Evolutionary conservation across 2,329 filamentous ascomycete species (phyloP), one percentile per base, ranked within the genome.

Genomic region (Claviceps maximensis): DNA sequence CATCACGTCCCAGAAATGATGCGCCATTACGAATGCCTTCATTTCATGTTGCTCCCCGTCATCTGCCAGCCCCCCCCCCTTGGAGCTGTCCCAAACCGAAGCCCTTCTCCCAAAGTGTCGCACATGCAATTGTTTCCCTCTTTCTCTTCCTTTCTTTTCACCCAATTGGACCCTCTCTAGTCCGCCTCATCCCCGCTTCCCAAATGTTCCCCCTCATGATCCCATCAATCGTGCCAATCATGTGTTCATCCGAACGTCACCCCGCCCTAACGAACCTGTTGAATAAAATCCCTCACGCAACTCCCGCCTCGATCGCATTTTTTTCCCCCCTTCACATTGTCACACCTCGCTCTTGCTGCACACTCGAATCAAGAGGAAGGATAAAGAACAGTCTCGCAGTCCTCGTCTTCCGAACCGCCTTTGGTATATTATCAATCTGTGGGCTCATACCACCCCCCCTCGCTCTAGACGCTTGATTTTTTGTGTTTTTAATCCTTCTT

Each of bases 211-310:
- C 41, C 41, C 41, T 21, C 41, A 44, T 21, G 41, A 44, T 7
- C 10, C 19, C 41, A 44, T 7, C 10, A 19, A 15, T 12, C 10
- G 23, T 48, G 31, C 46, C 46, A 48, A 36, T 48, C 46, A 48
- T 19, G n/a, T 48, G 21, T 48, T 29, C 31, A 48, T 48, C 46
- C 46, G 46, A 19, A 33, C 42, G 21, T 8, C 46, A 33, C 46
- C 45, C 45, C 45, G 47, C 53, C 49, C 17, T 31, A 15, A 21
- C 15, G 42, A 44, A 4, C 7, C n/a, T n/a, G n/a, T n/a, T 27
- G 33, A 7, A 44, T 51, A 49, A 54, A 51, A 52, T 27, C 53
- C 53, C 53, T 51, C 53, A 45, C 2, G 6, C 21, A 29, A 38
- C 17, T n/a, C 27, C n/a, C 10, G 6, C 33, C 10, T 51, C 21